A percentile compares a stretch with the other conserved stretches of the same genome.
Evolutionary conservation across 73 alveolate genomes (phyloP).

Genomic region (Breviolum minutum): DNA sequence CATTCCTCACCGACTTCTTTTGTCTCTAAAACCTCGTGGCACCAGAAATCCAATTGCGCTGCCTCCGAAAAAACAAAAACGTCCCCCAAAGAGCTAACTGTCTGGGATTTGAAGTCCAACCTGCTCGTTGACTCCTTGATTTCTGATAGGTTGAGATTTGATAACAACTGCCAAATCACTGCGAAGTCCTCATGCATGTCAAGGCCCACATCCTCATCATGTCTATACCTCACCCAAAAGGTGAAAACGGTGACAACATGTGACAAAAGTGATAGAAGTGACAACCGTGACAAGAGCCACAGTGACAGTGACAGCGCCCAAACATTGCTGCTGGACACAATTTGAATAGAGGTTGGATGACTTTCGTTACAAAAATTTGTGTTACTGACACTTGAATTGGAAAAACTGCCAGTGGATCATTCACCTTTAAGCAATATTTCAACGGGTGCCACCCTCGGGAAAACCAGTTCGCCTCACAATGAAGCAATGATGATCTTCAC

Average conservation of each 20-base stretch:
- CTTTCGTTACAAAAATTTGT: not conserved
- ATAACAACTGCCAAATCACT: not conserved
- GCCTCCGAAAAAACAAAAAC: no score
- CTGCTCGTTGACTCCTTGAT: no score
- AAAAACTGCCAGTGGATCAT: no score
- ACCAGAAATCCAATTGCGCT: no score
- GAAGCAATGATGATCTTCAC: slow-evolving; percentile 84
- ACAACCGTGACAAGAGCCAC: no score
- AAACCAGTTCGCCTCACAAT: slow-evolving; percentile 41
- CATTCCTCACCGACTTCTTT: no score
- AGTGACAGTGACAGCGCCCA: no score
- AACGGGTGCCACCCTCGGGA: not conserved
- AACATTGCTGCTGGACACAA: no score
- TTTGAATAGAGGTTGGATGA: not conserved
- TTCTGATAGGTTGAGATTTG: not conserved
- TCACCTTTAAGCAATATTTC: not conserved
- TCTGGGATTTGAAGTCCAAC: no score
- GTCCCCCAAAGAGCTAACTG: no score
- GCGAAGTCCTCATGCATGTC: slow-evolving; percentile 77
- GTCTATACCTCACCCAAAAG: slow-evolving; percentile 1
- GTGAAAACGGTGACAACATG: not conserved
- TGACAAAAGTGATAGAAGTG: not conserved
- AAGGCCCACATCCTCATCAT: slow-evolving; percentile 80
- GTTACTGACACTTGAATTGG: not conserved
- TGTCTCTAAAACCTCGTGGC: no score